phyloP scores from a whole-genome alignment of 768 basidiomycete species.

The Suillus paluster region DNA sequence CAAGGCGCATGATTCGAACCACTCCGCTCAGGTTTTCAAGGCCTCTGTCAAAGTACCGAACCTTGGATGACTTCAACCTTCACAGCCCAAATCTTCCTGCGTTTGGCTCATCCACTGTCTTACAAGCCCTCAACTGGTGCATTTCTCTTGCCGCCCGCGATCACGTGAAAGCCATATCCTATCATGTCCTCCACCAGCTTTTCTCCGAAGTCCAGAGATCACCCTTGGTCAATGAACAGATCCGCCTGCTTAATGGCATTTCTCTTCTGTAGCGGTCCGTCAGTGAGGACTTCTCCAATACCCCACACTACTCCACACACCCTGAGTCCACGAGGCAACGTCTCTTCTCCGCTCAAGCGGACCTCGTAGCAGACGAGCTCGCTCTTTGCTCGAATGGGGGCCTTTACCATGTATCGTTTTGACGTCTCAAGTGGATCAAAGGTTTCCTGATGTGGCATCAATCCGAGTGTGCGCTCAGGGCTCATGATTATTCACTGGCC shows the following conservation, averaged over 20 bases:
- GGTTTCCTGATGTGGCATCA: conserved; percentile 67
- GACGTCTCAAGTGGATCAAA: conserved; percentile 46
- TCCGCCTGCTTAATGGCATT: conserved; percentile 72
- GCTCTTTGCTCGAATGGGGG: conserved; percentile 84
- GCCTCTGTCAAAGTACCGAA: conserved; percentile 58
- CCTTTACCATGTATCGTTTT: conserved; percentile 56
- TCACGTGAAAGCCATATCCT: conserved; percentile 62
- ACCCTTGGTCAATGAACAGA: conserved; percentile 83
- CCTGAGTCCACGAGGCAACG: conserved; percentile 67
- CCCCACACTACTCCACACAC: conserved; percentile 64
- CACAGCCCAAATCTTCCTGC: conserved; percentile 73
- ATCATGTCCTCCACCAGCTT: conserved; percentile 77
- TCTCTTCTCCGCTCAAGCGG: conserved; percentile 68
- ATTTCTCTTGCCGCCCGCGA: conserved; percentile 43
- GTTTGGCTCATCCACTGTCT: conserved; percentile 51
- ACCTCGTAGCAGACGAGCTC: conserved; percentile 69
- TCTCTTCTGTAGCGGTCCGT: conserved; percentile 73
- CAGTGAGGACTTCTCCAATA: conserved; percentile 59
- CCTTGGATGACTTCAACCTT: conserved; percentile 47
- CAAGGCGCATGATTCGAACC: conserved; percentile 36
- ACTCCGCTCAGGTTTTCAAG: conserved; percentile 50
- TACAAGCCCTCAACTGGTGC: conserved; percentile 68
- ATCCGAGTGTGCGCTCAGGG: conserved; percentile 67
- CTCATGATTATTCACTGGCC: conserved; percentile 55
- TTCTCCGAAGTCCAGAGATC: conserved; percentile 67